Evolutionary conservation across 148 eudicot genomes (phyloP), one percentile per base, ranked within the genome.

Genomic region (Silene conica): DNA sequence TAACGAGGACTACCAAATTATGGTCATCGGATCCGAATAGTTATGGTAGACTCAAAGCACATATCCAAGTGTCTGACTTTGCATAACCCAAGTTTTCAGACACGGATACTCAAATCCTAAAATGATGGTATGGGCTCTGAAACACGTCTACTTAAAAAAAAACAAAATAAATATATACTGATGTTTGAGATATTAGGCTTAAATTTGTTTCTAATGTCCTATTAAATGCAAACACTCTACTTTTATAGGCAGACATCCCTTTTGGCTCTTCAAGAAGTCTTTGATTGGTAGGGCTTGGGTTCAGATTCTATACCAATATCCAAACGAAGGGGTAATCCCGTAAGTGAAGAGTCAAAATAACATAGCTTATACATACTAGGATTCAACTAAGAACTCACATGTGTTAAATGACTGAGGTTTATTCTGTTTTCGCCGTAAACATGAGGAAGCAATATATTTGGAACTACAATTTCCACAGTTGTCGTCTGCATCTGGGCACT

Each of bases 341-440:
- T 20, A 19, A 58, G 23, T 58, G 34, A 61, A 22, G 34, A 10
- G 31, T 23, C 34, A 2, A 22, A 12, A 38, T 61, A 61, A 11
- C 65, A 61, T 22, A 22, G 3, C 11, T 59, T 61, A 14, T 23
- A 25, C 3, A 9, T 26, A 52, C 18, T 38, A n/a, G 0, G 50
- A 26, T 18, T 38, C 72, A 11, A 9, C 60, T 72, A 28, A 21
- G n/a, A 67, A 54, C 83, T 38, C 65, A 87, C 90, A 86, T 83
- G 82, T 14, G 80, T 79, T 55, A 85, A 77, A 21, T 85, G 88
- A 77, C 73, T 63, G n/a, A 83, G 75, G 75, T 81, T 85, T 43
- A 63, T 59, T 58, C 72, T 79, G 81, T 83, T 83, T 52, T 87
- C 90, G 16, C 90, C 90, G 67, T 83, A 85, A 61, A 87, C 82